Evolutionary conservation across 805 yeast species (phyloP).

Genomic region (Ogataea nonfermentans): DNA sequence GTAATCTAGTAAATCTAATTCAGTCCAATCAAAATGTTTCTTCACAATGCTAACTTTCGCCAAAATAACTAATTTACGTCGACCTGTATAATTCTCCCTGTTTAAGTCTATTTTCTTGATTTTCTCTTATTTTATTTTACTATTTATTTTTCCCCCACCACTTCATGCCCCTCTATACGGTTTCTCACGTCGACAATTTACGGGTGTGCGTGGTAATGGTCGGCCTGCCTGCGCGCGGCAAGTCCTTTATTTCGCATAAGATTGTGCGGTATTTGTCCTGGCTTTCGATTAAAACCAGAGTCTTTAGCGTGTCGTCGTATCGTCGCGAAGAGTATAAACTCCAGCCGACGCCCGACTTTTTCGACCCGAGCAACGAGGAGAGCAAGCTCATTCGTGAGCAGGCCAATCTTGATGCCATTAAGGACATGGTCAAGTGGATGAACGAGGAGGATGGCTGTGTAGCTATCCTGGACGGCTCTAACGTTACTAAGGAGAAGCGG

Average conservation of each 20-base stretch:
- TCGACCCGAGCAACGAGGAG: slow-evolving; percentile 62
- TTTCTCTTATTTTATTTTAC: background rate
- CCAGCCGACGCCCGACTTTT: slow-evolving; percentile 74
- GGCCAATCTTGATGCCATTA: slow-evolving; percentile 70
- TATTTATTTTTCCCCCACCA: slow-evolving; percentile 1
- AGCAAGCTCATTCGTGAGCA: slow-evolving; percentile 62
- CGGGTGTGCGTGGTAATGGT: slow-evolving; percentile 87
- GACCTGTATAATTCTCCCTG: no score
- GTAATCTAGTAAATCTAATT: no score
- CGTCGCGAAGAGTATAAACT: slow-evolving; percentile 60
- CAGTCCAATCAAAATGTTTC: no score
- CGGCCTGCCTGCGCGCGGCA: slow-evolving; percentile 89
- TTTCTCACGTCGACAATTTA: slow-evolving; percentile 63
- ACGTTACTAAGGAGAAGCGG: slow-evolving; percentile 75
- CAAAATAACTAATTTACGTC: no score
- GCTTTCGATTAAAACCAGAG: slow-evolving; percentile 82
- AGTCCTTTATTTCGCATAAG: slow-evolving; percentile 91
- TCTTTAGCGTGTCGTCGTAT: slow-evolving; percentile 87
- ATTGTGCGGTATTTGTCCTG: slow-evolving; percentile 89
- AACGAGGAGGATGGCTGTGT: slow-evolving; percentile 77
- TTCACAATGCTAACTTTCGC: no score
- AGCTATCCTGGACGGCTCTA: slow-evolving; percentile 92
- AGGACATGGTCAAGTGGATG: slow-evolving; percentile 87
- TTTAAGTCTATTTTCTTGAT: background rate
- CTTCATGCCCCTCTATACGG: slow-evolving; percentile 54